Evolutionary conservation across 805 yeast species (phyloP), one percentile per base, ranked within the genome.

Genomic region (Cyberlindnera nakhonratchasimensis): DNA sequence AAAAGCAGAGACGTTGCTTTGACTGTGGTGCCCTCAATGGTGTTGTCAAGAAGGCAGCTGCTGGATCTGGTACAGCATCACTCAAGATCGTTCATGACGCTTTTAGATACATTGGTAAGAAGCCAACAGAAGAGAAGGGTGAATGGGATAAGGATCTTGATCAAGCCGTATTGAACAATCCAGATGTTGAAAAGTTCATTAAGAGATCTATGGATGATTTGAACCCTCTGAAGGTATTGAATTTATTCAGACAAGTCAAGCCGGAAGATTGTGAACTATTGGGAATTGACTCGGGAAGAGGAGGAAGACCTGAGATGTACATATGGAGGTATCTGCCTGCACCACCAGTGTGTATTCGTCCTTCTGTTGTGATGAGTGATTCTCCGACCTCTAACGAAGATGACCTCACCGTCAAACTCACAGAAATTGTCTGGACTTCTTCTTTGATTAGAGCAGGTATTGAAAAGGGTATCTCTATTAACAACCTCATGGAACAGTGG

Each of bases 321-420:
- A 79, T 93, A 29, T 93, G 99, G 99, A 78, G 96, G 59, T 93
- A 90, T 61, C 74, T 93, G 41, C 99, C 99, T 0, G 98, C 98
- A 0, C 99, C 99, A 1, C 99, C 99, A 0, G 97, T 95, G 16
- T 93, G 99, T 72, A 93, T 93, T 42, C 79, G 99, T 52, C 99
- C 99, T 3, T 90, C 98, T 5, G 98, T 93, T 23, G 72, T 81
- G 70, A 88, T 87, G 90, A 89, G 86, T 61, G 95, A 86, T 52
- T 76, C 82, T 6, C 79, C 85, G 20, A 93, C 95, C 24, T 83
- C 95, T 16, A 93, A 93, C 65, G 99, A 93, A 68, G 99, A 93
- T 66, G 99, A 95, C 66, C 70, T 93, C 51, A 93, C 99, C 0
- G 96, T 90, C 24, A 93, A 93, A 61, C 70, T 93, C 45, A 88